A percentile compares a stretch with the other conserved stretches of the same genome.
Evolutionary conservation across 495 filamentous ascomycete genomes (phyloP).

Genomic region (Neohortaea acidophila): DNA sequence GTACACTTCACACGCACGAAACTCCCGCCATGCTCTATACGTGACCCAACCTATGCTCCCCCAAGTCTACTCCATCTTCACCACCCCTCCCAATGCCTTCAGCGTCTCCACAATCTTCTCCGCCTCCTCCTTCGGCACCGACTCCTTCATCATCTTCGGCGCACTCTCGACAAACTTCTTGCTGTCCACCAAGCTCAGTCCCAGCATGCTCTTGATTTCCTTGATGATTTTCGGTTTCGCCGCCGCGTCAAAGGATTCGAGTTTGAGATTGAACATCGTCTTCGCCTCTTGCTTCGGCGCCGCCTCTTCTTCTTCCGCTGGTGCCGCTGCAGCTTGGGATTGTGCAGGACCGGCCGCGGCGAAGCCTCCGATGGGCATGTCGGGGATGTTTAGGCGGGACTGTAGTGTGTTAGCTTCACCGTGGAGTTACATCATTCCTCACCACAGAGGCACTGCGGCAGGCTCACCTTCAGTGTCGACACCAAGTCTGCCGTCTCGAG

Average conservation of each 20-base stretch:
- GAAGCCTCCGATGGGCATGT: constrained; percentile 83
- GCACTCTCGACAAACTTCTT: constrained; percentile 99
- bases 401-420: constrained; percentile 29
- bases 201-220: constrained; percentile 93
- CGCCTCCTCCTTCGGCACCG: constrained; percentile 91
- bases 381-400: constrained; percentile 93
- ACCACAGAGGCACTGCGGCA: neutral
- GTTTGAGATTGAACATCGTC: constrained; percentile 91
- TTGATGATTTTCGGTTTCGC: constrained; percentile 99
- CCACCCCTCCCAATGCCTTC: constrained; percentile 82
- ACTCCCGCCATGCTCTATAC: no score
- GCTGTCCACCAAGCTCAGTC: constrained; percentile 91
- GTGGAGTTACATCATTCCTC: neutral
- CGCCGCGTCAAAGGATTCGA: constrained; percentile 68
- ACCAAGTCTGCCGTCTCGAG: constrained; percentile 95
- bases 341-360: constrained; percentile 47
- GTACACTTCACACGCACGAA: no score
- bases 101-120: constrained; percentile 94
- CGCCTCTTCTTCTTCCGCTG: constrained; percentile 69
- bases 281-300: constrained; percentile 77
- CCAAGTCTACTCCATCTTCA: constrained; percentile 87
- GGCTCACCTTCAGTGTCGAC: constrained; percentile 65
- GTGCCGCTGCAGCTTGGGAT: constrained; percentile 47
- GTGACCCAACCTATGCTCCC: no score
- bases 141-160: constrained; percentile 97